Evolutionary conservation across 179 eudicot species (phyloP), one percentile per base, ranked within the genome.

Genomic region (Heliamphora pulchella): DNA sequence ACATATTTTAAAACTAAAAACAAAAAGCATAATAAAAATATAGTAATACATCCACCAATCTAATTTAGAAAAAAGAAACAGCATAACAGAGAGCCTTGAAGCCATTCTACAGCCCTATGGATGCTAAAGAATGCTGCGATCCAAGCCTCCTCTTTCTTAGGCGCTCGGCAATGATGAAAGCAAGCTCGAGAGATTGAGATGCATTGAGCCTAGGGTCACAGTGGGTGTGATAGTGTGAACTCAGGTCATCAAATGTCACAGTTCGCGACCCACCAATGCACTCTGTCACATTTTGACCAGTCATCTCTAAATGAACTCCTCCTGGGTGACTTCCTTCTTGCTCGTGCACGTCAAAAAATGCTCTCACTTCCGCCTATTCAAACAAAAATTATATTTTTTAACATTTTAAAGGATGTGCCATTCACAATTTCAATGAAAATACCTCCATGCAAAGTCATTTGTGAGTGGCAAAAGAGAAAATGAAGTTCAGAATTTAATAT

Each of bases 241-340:
- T 79, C 81, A 85, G 72, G 74, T 85, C 87, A 62, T 85, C 87
- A 57, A 82, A 85, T 0, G 87, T 85, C 20, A 85, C 85, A 6
- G 85, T 85, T 47, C 78, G 65, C 46, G 87, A 85, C 67, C 87
- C 87, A 64, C 87, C 87, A 10, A 85, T 85, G 83, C 87, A 85
- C 61, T 85, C 87, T 0, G 87, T 85, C 65, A 85, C 87, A 43
- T 85, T 85, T 69, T 85, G 87, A 13, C 87, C 87, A 10, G 87
- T 85, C 87, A 85, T 85, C 74, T 85, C 87, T 41, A 85, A 53
- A 67, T 85, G 87, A 20, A 85, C 84, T 80, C 87, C 87, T 57
- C 87, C 87, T 1, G 87, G 85, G 70, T 85, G 83, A 62, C 87
- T 85, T 54, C 87, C 85, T 70, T 85, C 87, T 85, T 85, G 87